These are phyloP conservation scores for Clonostachys chloroleuca DNA, from an alignment of 2,329 filamentous ascomycete species.

Conservation along the genomic window DNA sequence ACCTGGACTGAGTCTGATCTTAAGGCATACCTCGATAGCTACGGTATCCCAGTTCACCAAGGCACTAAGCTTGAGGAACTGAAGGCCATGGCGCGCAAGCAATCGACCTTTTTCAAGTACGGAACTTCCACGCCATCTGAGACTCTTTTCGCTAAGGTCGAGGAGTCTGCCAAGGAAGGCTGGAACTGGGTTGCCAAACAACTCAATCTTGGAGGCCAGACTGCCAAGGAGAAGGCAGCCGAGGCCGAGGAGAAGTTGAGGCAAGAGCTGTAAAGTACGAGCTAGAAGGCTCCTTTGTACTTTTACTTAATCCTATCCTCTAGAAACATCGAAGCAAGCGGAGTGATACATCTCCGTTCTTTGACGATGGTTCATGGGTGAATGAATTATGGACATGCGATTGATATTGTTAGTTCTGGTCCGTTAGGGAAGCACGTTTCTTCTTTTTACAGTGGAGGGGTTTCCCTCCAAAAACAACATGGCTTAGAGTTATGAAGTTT, in stretches of 20 bases:
- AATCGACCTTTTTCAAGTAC: conserved; percentile 73
- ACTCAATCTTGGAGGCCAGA: conserved; percentile 40
- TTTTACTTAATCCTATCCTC: background rate
- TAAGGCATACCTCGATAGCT: conserved; percentile 76
- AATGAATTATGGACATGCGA: background rate
- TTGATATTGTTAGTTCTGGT: background rate
- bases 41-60: conserved; percentile 65
- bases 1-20: conserved; percentile 71
- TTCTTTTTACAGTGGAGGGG: no score
- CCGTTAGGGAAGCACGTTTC: no score
- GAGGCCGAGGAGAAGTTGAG: conserved; percentile 30
- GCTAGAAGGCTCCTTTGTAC: background rate
- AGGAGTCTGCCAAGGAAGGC: conserved; percentile 38
- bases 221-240: conserved; percentile 40
- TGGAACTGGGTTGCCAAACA: conserved; percentile 49
- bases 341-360: no score
- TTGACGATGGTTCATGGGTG: background rate
- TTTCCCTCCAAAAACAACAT: no score
- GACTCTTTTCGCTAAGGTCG: conserved; percentile 62
- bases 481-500: no score
- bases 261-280: conserved; percentile 40
- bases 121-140: conserved; percentile 63
- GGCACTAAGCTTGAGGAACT: conserved; percentile 66
- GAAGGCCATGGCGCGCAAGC: conserved; percentile 65
- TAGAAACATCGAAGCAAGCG: background rate